Conservation (phyloP, 768 basidiomycete species). For the Suillus variegatus region DNA sequence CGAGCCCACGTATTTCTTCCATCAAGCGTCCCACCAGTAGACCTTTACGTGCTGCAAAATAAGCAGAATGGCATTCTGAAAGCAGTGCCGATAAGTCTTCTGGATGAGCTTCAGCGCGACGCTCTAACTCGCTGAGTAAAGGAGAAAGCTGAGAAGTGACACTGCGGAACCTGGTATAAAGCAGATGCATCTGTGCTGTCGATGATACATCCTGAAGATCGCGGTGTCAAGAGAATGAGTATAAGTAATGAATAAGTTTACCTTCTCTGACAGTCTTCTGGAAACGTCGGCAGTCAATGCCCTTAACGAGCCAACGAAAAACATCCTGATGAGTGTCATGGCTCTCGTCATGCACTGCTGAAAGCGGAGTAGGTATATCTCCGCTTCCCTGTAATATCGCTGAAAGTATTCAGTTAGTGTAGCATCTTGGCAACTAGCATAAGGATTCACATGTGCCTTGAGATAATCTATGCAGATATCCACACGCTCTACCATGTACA, state of each 20-base stretch:
- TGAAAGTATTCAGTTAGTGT: slow-evolving; percentile 30
- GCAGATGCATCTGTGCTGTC: slow-evolving; percentile 79
- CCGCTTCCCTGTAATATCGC: slow-evolving; percentile 91
- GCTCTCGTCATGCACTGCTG: slow-evolving; percentile 98
- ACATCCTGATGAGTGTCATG: slow-evolving; percentile 98
- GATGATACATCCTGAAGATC: slow-evolving; percentile 65
- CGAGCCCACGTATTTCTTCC: slow-evolving; percentile 81
- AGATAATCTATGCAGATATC: slow-evolving; percentile 94
- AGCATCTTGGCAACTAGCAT: neutral
- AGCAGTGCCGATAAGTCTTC: slow-evolving; percentile 83
- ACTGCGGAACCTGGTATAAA: slow-evolving; percentile 86
- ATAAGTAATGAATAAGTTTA: slow-evolving; percentile 22
- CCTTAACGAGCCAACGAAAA: slow-evolving; percentile 84
- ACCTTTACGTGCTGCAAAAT: slow-evolving; percentile 70
- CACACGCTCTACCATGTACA: slow-evolving; percentile 95
- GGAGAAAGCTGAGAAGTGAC: slow-evolving; percentile 74
- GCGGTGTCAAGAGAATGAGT: slow-evolving; percentile 3
- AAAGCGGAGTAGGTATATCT: slow-evolving; percentile 93
- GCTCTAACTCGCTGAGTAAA: slow-evolving; percentile 83
- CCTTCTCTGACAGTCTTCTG: slow-evolving; percentile 76
- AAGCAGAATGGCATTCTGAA: slow-evolving; percentile 85
- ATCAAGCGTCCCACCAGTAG: slow-evolving; percentile 73
- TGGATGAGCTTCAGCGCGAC: slow-evolving; percentile 71
- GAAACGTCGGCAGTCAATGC: slow-evolving; percentile 78
- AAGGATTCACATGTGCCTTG: slow-evolving; percentile 69